Evolutionary conservation across 2,329 filamentous ascomycete species (phyloP), one percentile per base, ranked within the genome.

Genomic region (Tolypocladium cylindrosporum): DNA sequence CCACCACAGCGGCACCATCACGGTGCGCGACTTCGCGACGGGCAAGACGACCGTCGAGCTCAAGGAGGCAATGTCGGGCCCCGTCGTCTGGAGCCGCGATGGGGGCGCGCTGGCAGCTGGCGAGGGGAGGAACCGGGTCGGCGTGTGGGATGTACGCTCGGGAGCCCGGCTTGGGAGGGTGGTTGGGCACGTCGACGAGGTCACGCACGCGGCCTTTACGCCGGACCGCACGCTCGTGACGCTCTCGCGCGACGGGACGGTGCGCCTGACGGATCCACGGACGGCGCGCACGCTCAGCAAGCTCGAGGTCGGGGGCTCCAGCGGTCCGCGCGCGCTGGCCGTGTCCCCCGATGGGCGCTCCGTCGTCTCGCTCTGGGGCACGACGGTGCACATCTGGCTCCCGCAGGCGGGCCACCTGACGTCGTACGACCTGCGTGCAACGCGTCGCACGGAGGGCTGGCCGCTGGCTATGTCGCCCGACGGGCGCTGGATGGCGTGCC

Each of bases 391-490:
- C 62, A 57, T 72, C 50, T 77, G 75, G 75, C 57, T 68, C 52
- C 69, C 74, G 0, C 58, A 62, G 3, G 62, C 61, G 9, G 70
- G 69, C 54, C 62, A 68, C 55, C 40, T 76, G 53, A 68, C 69
- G 0, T 72, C 66, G 3, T 76, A 74, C 62, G 67, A 68, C 56
- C 65, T 76, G 41, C 65, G 69, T 57, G 59, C 65, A 3, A 66
- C 70, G n/a, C 66, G 74, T 21, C 45, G 52, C 52, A 60, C 45
- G 16, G 75, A 77, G 59, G 74, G 74, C 34, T 76, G 73, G 73
- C 74, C 75, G 24, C 62, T 77, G 55, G 67, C 66, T 42, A 66
- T 76, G 39, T 76, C 74, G 4, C 64, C 71, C 1, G 72, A 76
- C 59, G 69, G 69, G 31, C 61, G 68, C 50, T 74, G 69, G 60